Percentiles rank a stretch among this genome's conserved stretches.
phyloP scores from a whole-genome alignment of 1,284 basidiomycete genomes.

The Malassezia caprae region DNA sequence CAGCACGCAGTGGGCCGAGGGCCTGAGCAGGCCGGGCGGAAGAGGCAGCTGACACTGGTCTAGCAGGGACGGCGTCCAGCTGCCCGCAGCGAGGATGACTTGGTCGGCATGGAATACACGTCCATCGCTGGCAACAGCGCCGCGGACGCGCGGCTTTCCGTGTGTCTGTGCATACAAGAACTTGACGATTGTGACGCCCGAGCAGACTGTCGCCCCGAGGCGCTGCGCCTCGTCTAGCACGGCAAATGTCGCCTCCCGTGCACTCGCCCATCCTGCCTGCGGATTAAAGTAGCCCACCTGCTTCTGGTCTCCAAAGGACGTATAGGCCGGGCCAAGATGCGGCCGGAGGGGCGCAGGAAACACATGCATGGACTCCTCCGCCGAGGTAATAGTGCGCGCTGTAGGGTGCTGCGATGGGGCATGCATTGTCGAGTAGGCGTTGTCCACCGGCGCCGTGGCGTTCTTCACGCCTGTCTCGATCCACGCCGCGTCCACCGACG shows the following conservation, averaged over 20 bases:
- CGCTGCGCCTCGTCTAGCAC: conserved; percentile 56
- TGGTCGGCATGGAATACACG: conserved; percentile 54
- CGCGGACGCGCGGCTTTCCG: conserved; percentile 52
- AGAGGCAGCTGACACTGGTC: conserved; percentile 8
- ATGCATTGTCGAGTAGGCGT: background rate
- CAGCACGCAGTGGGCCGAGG: conserved; percentile 58
- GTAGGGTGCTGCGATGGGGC: background rate
- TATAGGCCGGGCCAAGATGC: conserved; percentile 13
- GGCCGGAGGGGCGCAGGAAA: conserved; percentile 7
- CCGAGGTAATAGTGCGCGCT: conserved; percentile 18
- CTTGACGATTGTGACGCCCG: conserved; percentile 49
- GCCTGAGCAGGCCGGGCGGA: conserved; percentile 1
- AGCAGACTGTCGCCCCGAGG: conserved; percentile 58
- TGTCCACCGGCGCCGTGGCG: conserved; percentile 10
- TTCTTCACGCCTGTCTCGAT: conserved; percentile 18
- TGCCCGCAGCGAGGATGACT: conserved; percentile 62
- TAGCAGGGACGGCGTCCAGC: conserved; percentile 73
- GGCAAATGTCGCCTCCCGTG: conserved; percentile 59
- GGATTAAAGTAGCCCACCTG: conserved; percentile 60
- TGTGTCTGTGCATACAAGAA: conserved; percentile 42
- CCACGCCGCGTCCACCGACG: conserved; percentile 12
- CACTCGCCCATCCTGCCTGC: conserved; percentile 76
- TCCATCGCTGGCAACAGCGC: conserved; percentile 61
- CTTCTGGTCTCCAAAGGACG: conserved; percentile 13
- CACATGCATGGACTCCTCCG: conserved; percentile 14